phyloP scores from a whole-genome alignment of 495 filamentous ascomycete genomes.

The Lepraria neglecta region DNA sequence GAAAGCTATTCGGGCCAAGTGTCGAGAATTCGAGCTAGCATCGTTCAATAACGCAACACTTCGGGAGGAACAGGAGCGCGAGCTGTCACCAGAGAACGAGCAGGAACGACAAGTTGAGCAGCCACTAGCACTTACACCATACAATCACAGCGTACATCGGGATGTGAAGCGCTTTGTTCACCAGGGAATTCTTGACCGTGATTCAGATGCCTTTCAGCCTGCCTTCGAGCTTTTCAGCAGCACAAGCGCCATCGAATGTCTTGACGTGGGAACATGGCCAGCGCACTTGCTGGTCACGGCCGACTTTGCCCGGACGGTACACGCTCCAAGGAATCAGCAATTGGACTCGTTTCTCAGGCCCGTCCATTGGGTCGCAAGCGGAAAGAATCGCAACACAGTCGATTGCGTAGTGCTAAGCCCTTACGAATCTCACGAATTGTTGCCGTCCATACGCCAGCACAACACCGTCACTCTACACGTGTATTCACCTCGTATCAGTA shows the following conservation, averaged over 20 bases:
- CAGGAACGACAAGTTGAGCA: slow-evolving; percentile 49
- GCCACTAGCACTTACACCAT: slow-evolving; percentile 37
- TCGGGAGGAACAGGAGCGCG: slow-evolving; percentile 65
- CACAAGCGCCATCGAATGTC: slow-evolving; percentile 36
- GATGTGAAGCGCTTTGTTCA: slow-evolving; percentile 41
- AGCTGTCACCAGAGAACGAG: slow-evolving; percentile 57
- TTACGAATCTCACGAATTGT: slow-evolving; percentile 52
- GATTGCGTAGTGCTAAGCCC: slow-evolving; percentile 52
- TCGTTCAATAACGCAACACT: slow-evolving; percentile 37
- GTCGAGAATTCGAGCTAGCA: slow-evolving; percentile 39
- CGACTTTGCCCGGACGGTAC: slow-evolving; percentile 40
- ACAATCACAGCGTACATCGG: slow-evolving; percentile 39
- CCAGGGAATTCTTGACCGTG: slow-evolving; percentile 25
- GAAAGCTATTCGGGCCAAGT: slow-evolving; percentile 36
- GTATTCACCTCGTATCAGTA: slow-evolving; percentile 51
- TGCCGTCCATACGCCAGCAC: slow-evolving; percentile 35
- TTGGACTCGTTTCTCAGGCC: slow-evolving; percentile 49
- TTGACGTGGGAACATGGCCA: slow-evolving; percentile 38
- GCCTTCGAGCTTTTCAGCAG: slow-evolving; percentile 43
- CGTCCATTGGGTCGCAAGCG: slow-evolving; percentile 54
- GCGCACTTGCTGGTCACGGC: slow-evolving; percentile 44
- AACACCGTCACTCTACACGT: slow-evolving; percentile 45
- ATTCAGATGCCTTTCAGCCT: slow-evolving; percentile 36
- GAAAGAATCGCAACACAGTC: slow-evolving; percentile 20
- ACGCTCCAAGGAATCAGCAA: no score